A percentile compares a stretch with the other conserved stretches of the same genome.
These are phyloP conservation scores for Ettlia oleoabundans DNA, from an alignment of 139 green algal species.

Conservation along the genomic window DNA sequence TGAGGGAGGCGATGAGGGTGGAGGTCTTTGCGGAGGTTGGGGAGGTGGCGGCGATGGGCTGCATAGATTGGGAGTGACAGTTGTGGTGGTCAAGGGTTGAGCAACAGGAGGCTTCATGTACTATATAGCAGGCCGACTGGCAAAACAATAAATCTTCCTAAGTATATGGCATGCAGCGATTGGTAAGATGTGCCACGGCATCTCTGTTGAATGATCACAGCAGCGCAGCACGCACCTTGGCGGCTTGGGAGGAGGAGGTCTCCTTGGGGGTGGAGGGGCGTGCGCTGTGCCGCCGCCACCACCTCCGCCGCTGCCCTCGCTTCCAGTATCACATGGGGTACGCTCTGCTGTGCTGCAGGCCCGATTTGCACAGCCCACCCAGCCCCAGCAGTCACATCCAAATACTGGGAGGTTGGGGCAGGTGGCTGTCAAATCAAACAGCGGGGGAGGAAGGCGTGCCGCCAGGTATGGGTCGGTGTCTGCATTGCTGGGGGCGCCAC, in stretches of 20 bases:
- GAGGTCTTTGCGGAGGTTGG: too few species aligned
- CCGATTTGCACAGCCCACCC: neutral
- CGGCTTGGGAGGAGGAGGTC: neutral
- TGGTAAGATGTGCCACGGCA: too few species aligned
- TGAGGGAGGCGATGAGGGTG: too few species aligned
- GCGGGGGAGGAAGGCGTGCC: neutral
- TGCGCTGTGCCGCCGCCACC: neutral
- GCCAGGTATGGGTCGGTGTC: neutral
- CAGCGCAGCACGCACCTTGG: neutral
- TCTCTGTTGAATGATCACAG: neutral
- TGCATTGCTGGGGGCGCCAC: neutral
- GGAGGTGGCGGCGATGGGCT: too few species aligned
- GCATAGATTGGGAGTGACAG: too few species aligned
- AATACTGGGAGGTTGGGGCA: neutral
- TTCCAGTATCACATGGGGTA: neutral
- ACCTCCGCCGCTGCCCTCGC: neutral
- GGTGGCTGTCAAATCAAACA: neutral
- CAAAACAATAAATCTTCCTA: too few species aligned
- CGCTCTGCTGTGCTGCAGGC: neutral
- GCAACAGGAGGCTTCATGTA: too few species aligned
- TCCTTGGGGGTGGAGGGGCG: too few species aligned
- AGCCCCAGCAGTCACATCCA: conserved; percentile 20
- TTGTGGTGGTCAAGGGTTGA: too few species aligned
- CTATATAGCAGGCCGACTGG: too few species aligned
- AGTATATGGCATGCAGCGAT: too few species aligned